Conservation (phyloP, 2,329 filamentous ascomycete species). For the Aspergillus tamarii region DNA sequence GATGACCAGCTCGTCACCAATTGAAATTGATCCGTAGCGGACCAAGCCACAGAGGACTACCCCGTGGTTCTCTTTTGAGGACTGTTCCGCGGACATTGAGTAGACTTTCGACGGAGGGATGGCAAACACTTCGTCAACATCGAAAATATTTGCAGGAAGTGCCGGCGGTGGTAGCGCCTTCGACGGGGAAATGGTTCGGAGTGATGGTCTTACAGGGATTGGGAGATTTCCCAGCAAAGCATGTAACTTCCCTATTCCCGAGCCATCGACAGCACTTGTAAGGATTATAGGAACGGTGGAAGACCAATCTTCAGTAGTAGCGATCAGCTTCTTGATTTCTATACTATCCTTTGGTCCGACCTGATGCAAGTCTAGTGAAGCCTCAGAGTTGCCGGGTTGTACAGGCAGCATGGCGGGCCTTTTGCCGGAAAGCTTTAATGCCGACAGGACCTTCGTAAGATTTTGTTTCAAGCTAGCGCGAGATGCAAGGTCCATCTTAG, state of each 20-base stretch:
- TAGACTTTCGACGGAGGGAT: slow-evolving; percentile 66
- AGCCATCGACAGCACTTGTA: slow-evolving; percentile 83
- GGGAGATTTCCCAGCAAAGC: slow-evolving; percentile 78
- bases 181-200: slow-evolving; percentile 25
- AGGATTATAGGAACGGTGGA: slow-evolving; percentile 78
- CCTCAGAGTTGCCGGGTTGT: slow-evolving; percentile 51
- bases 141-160: slow-evolving; percentile 71
- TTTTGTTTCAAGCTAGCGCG: slow-evolving; percentile 70
- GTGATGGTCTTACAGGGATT: slow-evolving; percentile 55
- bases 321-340: slow-evolving; percentile 62
- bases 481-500: slow-evolving; percentile 86
- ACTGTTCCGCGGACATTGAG: slow-evolving; percentile 42
- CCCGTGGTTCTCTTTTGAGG: slow-evolving; percentile 54
- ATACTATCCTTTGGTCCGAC: slow-evolving; percentile 61
- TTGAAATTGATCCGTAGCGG: slow-evolving; percentile 73
- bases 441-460: slow-evolving; percentile 72
- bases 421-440: slow-evolving; percentile 74
- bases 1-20: slow-evolving; percentile 77
- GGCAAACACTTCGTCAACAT: slow-evolving; percentile 88
- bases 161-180: slow-evolving; percentile 37
- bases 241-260: slow-evolving; percentile 79
- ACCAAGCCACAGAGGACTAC: slow-evolving; percentile 85
- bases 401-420: slow-evolving; percentile 70
- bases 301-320: slow-evolving; percentile 45
- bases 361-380: slow-evolving; percentile 56